phyloP scores from a whole-genome alignment of 2,329 filamentous ascomycete species.

The Tricladium varicosporioides region DNA sequence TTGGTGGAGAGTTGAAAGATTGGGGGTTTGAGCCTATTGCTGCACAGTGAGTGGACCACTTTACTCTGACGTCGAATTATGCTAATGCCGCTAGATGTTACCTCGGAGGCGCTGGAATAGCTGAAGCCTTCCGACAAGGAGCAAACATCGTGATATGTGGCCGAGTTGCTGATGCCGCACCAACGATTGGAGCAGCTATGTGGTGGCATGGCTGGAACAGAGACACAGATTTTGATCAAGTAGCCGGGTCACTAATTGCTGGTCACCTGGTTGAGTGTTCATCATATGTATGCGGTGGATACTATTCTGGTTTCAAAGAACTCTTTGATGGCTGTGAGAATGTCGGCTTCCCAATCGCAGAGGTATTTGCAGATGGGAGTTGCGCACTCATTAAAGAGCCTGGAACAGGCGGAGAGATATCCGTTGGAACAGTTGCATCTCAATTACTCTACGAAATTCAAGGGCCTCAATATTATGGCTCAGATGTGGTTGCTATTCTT shows the following conservation, averaged over 20 bases:
- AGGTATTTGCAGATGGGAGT: constrained; percentile 42
- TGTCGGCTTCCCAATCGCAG: constrained; percentile 47
- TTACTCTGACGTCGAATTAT: neutral
- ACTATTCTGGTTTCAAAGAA: constrained; percentile 33
- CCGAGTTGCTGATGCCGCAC: constrained; percentile 42
- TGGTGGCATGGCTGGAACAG: constrained; percentile 16
- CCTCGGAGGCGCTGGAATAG: constrained; percentile 44
- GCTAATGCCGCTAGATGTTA: constrained; percentile 33
- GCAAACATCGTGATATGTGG: constrained; percentile 45
- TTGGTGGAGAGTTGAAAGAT: constrained; percentile 8
- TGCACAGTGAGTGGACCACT: constrained; percentile 5
- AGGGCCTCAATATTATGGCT: constrained; percentile 36
- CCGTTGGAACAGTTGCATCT: constrained; percentile 49
- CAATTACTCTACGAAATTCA: constrained; percentile 41
- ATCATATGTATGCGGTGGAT: constrained; percentile 23
- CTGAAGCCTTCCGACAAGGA: constrained; percentile 39
- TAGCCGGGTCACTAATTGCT: constrained; percentile 38
- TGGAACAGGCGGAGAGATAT: constrained; percentile 40
- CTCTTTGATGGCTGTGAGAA: constrained; percentile 31
- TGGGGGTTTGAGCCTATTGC: constrained; percentile 14
- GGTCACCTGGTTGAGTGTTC: constrained; percentile 34
- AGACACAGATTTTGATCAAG: constrained; percentile 35
- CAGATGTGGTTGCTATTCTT: constrained; percentile 34
- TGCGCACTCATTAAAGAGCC: constrained; percentile 45
- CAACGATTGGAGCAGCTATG: constrained; percentile 40